Percentiles rank a stretch among this genome's conserved stretches.
Conservation (phyloP, 2,329 filamentous ascomycete species). For the Westerdykella ornata region DNA sequence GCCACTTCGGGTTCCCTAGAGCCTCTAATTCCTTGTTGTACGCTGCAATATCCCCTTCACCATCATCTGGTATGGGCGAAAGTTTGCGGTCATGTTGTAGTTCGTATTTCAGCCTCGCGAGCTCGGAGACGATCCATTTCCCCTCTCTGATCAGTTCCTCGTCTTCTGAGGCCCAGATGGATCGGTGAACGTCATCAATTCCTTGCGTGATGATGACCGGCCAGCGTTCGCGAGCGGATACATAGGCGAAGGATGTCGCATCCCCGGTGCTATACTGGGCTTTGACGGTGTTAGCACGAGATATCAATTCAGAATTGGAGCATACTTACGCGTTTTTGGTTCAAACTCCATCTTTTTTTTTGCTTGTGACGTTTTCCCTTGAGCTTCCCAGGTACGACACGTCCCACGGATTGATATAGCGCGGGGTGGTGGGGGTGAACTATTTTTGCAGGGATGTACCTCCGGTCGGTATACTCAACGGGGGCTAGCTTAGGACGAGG, state of each 20-base stretch:
- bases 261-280: slow-evolving; percentile 74
- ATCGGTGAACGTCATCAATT: slow-evolving; percentile 88
- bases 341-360: slow-evolving; percentile 60
- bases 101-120: slow-evolving; percentile 87
- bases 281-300: slow-evolving; percentile 33
- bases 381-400: not conserved
- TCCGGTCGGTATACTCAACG: not conserved
- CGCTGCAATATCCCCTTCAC: slow-evolving; percentile 62
- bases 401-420: not conserved
- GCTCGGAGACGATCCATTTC: slow-evolving; percentile 72
- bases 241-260: slow-evolving; percentile 76
- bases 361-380: not conserved
- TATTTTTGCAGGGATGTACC: not conserved
- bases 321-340: slow-evolving; percentile 60
- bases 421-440: slow-evolving; percentile 8
- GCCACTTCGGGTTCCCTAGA: slow-evolving; percentile 70
- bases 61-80: slow-evolving; percentile 71
- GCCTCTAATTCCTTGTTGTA: slow-evolving; percentile 84
- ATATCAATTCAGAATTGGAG: not conserved
- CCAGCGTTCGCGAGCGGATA: slow-evolving; percentile 83
- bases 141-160: slow-evolving; percentile 67
- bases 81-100: slow-evolving; percentile 79
- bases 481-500: not conserved
- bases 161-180: slow-evolving; percentile 55
- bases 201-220: slow-evolving; percentile 88